These are phyloP conservation scores for Cyberlindnera xylosilytica DNA, from an alignment of 805 yeast genomes.

Conservation along the genomic window DNA sequence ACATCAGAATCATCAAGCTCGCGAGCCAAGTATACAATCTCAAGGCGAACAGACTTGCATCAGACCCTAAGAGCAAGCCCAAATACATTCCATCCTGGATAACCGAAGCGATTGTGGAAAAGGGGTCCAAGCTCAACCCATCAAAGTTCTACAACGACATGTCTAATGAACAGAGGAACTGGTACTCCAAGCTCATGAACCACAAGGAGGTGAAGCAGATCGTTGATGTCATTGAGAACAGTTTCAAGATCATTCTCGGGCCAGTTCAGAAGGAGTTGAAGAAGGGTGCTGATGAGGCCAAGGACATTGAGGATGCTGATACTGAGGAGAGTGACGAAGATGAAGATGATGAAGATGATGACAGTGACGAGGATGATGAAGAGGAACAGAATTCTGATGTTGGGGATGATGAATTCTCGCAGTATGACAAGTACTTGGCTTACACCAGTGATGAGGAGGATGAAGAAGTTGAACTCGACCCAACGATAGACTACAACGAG, in stretches of 20 bases:
- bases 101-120: slow-evolving; percentile 28
- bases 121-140: slow-evolving; percentile 39
- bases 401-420: slow-evolving; percentile 27
- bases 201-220: slow-evolving; percentile 46
- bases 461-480: slow-evolving; percentile 28
- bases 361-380: slow-evolving; percentile 1
- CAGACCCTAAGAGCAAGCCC: slow-evolving; percentile 1
- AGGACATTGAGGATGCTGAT: slow-evolving; percentile 20
- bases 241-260: slow-evolving; percentile 35
- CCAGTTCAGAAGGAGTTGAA: slow-evolving; percentile 19
- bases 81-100: slow-evolving; percentile 25
- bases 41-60: slow-evolving; percentile 14
- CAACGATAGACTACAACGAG: slow-evolving; percentile 41
- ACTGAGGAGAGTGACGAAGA: slow-evolving; percentile 17
- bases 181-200: slow-evolving; percentile 40
- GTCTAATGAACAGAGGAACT: slow-evolving; percentile 29
- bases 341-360: slow-evolving; percentile 15
- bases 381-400: slow-evolving; percentile 23
- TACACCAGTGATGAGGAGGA: slow-evolving; percentile 42
- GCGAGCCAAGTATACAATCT: slow-evolving; percentile 13
- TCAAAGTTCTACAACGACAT: slow-evolving; percentile 38
- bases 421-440: slow-evolving; percentile 37
- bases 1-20: slow-evolving; percentile 22
- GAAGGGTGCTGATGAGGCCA: slow-evolving; percentile 17
- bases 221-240: slow-evolving; percentile 36